Evolutionary conservation across 1,139 yeast genomes (phyloP), one percentile per base, ranked within the genome.

Genomic region (Sugiyamaella paludigena): DNA sequence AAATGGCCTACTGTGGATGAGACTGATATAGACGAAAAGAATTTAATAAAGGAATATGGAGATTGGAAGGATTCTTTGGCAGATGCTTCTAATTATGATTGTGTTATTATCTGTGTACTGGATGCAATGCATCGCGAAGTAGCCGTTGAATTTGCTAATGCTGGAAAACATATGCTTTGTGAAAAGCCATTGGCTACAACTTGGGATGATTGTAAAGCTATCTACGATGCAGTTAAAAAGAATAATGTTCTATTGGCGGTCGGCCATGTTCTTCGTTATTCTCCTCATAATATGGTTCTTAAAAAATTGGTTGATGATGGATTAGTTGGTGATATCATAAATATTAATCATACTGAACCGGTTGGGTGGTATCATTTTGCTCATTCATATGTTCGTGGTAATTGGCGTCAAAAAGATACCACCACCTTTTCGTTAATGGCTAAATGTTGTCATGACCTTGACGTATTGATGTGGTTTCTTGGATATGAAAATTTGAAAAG

Each of bases 281-380:
- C 64, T 24, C 65, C 66, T 8, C 65, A 61, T 45, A 62, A 62
- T 44, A 42, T 56, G 11, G 58, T 45, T 28, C 51, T 62, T 36
- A 61, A 60, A 43, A 30, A 46, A 44, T 37, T 62, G 16, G 45
- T 62, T 12, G 65, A 60, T 36, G 45, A 48, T 6, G 59, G 61
- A 6, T 51, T 47, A 2, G 50, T 62, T 36, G 66, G 66, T 6
- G 58, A 59, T 8, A 57, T 62, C 37, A 48, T 62, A 37, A 57
- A 57, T 48, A 52, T 62, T 37, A 60, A 62, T 38, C 65, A 62
- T 45, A 62, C 65, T 1, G 66, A 62, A 51, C 66, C 66, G 1
- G 65, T 62, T 2, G 66, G 66, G 2, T 60, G 60, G 59, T 59
- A 51, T 48, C 66, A 62, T 43, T 62, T 60, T 53, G 64, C 66